Evolutionary conservation across 208 protist species (phyloP).

Genomic region (Trypanosoma congolense): DNA sequence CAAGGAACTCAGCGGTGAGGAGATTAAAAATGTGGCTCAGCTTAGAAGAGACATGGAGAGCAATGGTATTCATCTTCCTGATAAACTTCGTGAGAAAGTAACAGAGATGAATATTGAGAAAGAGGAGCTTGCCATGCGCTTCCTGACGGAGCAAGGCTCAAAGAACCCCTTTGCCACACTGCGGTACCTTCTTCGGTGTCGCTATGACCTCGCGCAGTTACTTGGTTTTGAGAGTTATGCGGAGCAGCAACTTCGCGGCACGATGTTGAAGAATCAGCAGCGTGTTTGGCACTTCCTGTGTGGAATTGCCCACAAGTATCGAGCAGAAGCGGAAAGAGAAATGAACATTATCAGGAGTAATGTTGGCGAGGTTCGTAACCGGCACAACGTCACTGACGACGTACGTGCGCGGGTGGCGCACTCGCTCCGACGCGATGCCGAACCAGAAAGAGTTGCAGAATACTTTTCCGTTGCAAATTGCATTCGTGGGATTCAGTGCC

Average conservation of each 20-base stretch:
- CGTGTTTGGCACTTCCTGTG: constrained; percentile 90
- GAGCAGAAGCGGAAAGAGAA: constrained; percentile 73
- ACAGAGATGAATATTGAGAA: constrained; percentile 87
- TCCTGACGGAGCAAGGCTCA: constrained; percentile 64
- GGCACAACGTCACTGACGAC: constrained; percentile 77
- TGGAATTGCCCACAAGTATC: constrained; percentile 80
- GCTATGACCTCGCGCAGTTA: constrained; percentile 73
- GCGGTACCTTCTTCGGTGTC: constrained; percentile 72
- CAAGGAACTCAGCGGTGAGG: constrained; percentile 66
- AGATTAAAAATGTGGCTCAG: constrained; percentile 88
- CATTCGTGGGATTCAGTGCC: constrained; percentile 84
- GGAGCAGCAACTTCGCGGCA: constrained; percentile 87
- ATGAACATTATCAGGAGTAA: constrained; percentile 65
- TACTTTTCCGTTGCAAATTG: constrained; percentile 91
- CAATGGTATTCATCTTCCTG: constrained; percentile 86
- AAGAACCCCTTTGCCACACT: constrained; percentile 76
- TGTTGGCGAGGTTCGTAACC: constrained; percentile 74
- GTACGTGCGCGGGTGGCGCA: constrained; percentile 65
- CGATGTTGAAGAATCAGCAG: constrained; percentile 84
- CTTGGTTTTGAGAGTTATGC: constrained; percentile 87
- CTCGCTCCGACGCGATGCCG: constrained; percentile 60
- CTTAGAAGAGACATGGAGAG: constrained; percentile 90
- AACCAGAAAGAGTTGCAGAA: constrained; percentile 58
- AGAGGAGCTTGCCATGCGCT: constrained; percentile 81
- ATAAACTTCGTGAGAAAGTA: constrained; percentile 65